Percentiles rank a stretch among this genome's conserved stretches.
Conservation (phyloP, 352 stramenopile genomes). For the Phytophthora kernoviae region DNA sequence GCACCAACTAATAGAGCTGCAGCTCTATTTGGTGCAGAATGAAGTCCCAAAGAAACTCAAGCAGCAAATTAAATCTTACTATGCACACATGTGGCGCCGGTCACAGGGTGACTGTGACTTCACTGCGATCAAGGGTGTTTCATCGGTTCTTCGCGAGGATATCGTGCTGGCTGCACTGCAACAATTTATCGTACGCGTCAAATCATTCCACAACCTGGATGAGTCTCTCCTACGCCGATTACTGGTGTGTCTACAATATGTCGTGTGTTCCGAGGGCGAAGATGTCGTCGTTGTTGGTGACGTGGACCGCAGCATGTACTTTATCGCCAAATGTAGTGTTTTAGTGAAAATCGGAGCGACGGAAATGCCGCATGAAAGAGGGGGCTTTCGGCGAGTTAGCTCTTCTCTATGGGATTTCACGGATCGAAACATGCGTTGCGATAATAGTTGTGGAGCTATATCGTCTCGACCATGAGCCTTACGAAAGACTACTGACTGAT, state of each 20-base stretch:
- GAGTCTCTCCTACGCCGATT: slow-evolving; percentile 53
- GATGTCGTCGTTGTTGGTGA: slow-evolving; percentile 62
- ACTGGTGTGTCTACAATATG: slow-evolving; percentile 52
- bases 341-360: slow-evolving; percentile 50
- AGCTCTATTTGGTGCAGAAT: slow-evolving; percentile 65
- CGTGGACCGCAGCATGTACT: slow-evolving; percentile 63
- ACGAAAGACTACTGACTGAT: slow-evolving; percentile 60
- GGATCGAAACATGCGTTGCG: slow-evolving; percentile 57
- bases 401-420: slow-evolving; percentile 54
- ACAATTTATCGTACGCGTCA: slow-evolving; percentile 50
- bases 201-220: slow-evolving; percentile 52
- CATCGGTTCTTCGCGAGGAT: slow-evolving; percentile 46
- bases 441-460: slow-evolving; percentile 59
- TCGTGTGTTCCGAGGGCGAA: slow-evolving; percentile 61
- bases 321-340: slow-evolving; percentile 36
- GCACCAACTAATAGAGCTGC: slow-evolving; percentile 54
- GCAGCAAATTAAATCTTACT: slow-evolving; percentile 67
- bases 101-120: slow-evolving; percentile 52
- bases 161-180: slow-evolving; percentile 52
- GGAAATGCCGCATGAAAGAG: slow-evolving; percentile 50
- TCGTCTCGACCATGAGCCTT: slow-evolving; percentile 54
- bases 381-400: slow-evolving; percentile 59
- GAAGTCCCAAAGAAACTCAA: slow-evolving; percentile 57
- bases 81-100: slow-evolving; percentile 52
- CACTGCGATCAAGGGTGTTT: slow-evolving; percentile 40